Base-by-base conservation (phyloP, 73 alveolate species). In the Tetrahymena borealis region DNA sequence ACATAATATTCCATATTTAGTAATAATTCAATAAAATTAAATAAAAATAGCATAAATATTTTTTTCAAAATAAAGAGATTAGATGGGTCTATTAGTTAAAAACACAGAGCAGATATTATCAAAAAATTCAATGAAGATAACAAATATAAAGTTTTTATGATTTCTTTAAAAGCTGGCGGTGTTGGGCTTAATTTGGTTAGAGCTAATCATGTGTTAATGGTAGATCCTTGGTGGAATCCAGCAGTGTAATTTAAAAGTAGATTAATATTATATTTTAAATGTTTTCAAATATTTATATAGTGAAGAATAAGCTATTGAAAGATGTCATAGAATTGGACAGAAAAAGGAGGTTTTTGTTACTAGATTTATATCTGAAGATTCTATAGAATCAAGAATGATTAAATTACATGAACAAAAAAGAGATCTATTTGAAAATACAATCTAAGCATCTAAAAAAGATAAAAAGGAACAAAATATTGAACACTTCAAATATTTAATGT, bases 141-240 rank as follows among this genome's bases (percentile, higher is more conserved):
- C 24, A 60, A 78, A 33, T 78, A 40, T 32, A 39, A 91, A 90
- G 95, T 96, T 90, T 93, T 96, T 36, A 90, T 96, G 78, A 93
- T 94, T 38, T 94, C 98, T 2, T 77, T 96, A 78, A 96, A 96
- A 42, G 97, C 98, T 20, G 98, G 98, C 11, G 99, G 99, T 38
- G 98, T 97, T 31, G 99, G 99, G 35, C 96, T 98, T 78, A 98
- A 98, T 97, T 94, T 98, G 91, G 98, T 98, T 11, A 93, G 98
- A 78, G 99, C 99, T 18, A 96, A 97, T 91, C 97, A 98, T 77
- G 99, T 98, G 16, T 95, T 98, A 32, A 94, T 98, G 96, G 94
- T 98, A 93, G 99, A 98, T 94, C 99, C 99, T 94, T 98, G 99
- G 98, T 98, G 99, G 99, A 98, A 98, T 91, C 99, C 99, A 11